Evolutionary conservation across 2,329 filamentous ascomycete species (phyloP), one percentile per base, ranked within the genome.

Genomic region (Paraphaeosphaeria minitans): DNA sequence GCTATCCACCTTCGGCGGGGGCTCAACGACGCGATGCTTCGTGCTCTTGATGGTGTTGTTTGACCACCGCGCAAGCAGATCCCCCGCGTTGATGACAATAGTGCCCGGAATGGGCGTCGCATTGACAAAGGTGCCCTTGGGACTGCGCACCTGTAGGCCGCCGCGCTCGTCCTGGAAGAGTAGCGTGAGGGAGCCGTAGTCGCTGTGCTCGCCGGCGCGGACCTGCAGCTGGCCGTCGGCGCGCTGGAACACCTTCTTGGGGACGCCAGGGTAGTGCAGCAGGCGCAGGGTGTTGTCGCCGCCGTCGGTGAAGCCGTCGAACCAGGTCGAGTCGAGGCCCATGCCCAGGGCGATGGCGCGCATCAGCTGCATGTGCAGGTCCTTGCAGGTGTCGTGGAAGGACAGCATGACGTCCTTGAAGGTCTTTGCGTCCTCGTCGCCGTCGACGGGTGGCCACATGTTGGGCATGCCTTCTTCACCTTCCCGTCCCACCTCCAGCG

Each of bases 31-130:
- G 12, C 93, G 87, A 77, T 97, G 93, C 60, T 93, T 86, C 4
- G 93, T 97, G 72, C 90, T 94, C 79, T 90, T 93, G 79, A 97
- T 96, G 4, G 86, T 90, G 70, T 96, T 92, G 71, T 97, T 97
- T 63, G 90, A 92, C 93, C 93, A 97, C 53, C 93, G 83, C 1
- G 91, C 89, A 51, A 97, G 80, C 66, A 97, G 75, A 73, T 97
- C 93, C 1, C 93, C 93, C 0, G 93, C 93, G 70, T 97, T 97
- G 64, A 97, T 85, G 12, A 97, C 91, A 42, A 95, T 89, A 0
- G 92, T 93, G 55, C 87, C 88, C 37, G 87, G 82, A 59, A 96
- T 94, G 0, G 93, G 93, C 7, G 86, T 92, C 1, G 91, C 93
- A 70, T 97, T 87, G 41, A 97, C 87, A 69, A 93, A 97, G 0